Evolutionary conservation across 441 rosid genomes (phyloP).

Genomic region (Viola pubescens): DNA sequence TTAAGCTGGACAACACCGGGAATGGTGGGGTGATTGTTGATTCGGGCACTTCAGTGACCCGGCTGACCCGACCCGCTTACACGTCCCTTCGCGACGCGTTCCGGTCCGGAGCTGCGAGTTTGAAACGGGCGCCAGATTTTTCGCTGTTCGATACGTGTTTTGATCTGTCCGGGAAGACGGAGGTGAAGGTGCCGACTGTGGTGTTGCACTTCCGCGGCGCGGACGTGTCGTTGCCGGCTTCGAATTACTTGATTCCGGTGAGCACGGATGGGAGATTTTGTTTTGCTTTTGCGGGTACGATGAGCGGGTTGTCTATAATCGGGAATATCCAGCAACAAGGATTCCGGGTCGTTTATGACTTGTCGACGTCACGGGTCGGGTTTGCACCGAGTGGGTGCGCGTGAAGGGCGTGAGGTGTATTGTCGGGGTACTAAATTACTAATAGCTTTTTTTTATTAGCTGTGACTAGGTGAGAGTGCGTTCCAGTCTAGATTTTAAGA

Average conservation of each 20-base stretch:
- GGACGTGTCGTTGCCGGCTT: constrained; percentile 75
- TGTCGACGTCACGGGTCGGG: constrained; percentile 68
- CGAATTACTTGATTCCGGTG: constrained; percentile 77
- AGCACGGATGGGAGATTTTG: constrained; percentile 65
- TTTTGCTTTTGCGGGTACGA: constrained; percentile 84
- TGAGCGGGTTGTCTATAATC: constrained; percentile 67
- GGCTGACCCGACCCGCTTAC: constrained; percentile 69
- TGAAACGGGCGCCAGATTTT: constrained; percentile 62
- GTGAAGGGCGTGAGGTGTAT: constrained; percentile 16
- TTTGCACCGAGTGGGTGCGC: constrained; percentile 74
- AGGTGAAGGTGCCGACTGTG: constrained; percentile 89
- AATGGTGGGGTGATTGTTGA: constrained; percentile 86
- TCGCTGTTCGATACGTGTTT: constrained; percentile 87
- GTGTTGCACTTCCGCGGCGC: constrained; percentile 76
- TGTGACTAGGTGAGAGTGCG: neutral
- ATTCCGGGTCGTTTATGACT: constrained; percentile 72
- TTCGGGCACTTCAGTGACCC: constrained; percentile 88
- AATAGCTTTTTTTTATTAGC: neutral
- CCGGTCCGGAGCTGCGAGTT: constrained; percentile 37
- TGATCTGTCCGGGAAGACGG: constrained; percentile 66
- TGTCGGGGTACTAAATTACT: neutral
- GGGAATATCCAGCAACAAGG: constrained; percentile 95
- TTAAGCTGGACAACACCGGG: constrained; percentile 59
- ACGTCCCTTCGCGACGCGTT: constrained; percentile 64
- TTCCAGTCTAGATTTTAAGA: too few relatives aligned